Evolutionary conservation across 1,284 basidiomycete species (phyloP).

Genomic region (Abortiporus biennis): DNA sequence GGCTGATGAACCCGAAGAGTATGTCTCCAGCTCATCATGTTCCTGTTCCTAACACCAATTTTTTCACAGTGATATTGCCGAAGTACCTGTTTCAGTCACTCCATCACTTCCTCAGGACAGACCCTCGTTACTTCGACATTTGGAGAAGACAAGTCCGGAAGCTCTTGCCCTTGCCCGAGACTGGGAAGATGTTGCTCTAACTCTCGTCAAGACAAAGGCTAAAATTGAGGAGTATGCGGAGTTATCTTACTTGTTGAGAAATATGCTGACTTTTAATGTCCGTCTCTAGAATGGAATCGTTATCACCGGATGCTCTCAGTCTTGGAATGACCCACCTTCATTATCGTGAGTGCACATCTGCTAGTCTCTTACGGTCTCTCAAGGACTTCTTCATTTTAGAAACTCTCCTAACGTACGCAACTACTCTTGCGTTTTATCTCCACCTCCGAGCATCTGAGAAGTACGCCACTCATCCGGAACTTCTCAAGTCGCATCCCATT

Average conservation of each 20-base stretch:
- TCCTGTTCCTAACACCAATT: neutral
- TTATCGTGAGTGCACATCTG: conserved; percentile 51
- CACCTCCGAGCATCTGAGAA: conserved; percentile 72
- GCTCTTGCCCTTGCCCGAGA: conserved; percentile 69
- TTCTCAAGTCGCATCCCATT: conserved; percentile 73
- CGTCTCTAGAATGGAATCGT: conserved; percentile 38
- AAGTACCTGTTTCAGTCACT: conserved; percentile 22
- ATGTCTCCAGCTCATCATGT: conserved; percentile 19
- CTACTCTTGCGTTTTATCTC: conserved; percentile 90
- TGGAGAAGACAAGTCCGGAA: conserved; percentile 80
- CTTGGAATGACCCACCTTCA: conserved; percentile 70
- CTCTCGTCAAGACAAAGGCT: conserved; percentile 46
- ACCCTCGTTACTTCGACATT: conserved; percentile 59
- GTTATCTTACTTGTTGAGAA: conserved; percentile 1
- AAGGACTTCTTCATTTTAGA: conserved; percentile 40
- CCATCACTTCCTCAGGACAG: conserved; percentile 48
- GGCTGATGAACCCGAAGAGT: conserved; percentile 35
- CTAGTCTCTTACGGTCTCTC: conserved; percentile 2
- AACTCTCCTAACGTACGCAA: conserved; percentile 84
- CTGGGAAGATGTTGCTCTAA: conserved; percentile 63
- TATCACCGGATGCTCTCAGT: conserved; percentile 41
- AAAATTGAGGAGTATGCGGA: conserved; percentile 54
- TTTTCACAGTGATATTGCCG: conserved; percentile 19
- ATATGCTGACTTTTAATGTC: neutral
- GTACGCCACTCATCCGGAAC: conserved; percentile 56